Evolutionary conservation across 345 rosid genomes (phyloP), one percentile per base, ranked within the genome.

Genomic region (Excoecaria agallocha): DNA sequence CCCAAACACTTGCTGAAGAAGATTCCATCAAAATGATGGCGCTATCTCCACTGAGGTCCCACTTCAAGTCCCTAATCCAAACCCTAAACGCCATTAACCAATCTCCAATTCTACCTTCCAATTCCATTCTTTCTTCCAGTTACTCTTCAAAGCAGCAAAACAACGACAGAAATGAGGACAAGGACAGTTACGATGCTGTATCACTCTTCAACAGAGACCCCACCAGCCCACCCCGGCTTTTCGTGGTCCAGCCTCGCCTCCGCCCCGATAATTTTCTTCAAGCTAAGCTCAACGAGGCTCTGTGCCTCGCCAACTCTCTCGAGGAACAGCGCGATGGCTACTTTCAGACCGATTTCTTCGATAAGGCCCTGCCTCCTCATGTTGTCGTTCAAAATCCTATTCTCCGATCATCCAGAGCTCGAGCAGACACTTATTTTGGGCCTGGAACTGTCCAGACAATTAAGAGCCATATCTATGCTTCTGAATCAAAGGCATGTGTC

Each of bases 301-400:
- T 92, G 41, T 88, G 90, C 75, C 92, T 92, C 45, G 98, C 97
- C 68, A 89, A 92, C 68, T 92, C 98, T 20, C 90, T 94, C 17
- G 98, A 94, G 78, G 98, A 94, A 66, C 98, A 92, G 82, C 87
- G 98, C 24, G 92, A 88, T 72, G 98, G 97, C 3, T 84, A 75
- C 86, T 94, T 90, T 56, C 79, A 77, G 39, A 76, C 87, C 59
- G 97, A 92, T 80, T 89, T 87, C 79, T 89, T 82, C 72, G 88
- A 87, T 10, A 94, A 92, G 82, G 85, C 84, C 8, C 73, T 89
- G 81, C 97, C 97, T 68, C 90, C 95, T 74, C 89, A 89, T 71
- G 81, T 88, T 15, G 71, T 94, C 58, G 98, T 94, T 65, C 97
- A 91, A 83, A 94, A 94, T 75, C 98, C 98, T 8, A 48, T 85